A percentile compares a stretch with the other conserved stretches of the same genome.
phyloP scores from a whole-genome alignment of 2,329 filamentous ascomycete genomes.

The Botrytis deweyae region DNA sequence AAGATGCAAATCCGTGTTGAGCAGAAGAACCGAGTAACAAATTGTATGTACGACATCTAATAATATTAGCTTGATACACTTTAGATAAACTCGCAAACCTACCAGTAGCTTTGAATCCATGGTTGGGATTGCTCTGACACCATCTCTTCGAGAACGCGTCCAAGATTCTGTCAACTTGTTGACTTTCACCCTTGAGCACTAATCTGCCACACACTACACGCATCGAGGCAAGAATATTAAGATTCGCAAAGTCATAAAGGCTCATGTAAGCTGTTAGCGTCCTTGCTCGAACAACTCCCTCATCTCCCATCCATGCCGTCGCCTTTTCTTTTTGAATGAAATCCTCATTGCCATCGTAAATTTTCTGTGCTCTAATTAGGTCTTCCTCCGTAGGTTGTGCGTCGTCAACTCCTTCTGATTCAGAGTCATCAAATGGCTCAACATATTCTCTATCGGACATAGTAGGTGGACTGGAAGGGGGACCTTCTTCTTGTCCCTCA shows the following conservation, averaged over 20 bases:
- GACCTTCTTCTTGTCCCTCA: conserved; percentile 44
- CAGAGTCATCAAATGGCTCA: conserved; percentile 25
- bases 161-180: conserved; percentile 93
- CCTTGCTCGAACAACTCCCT: conserved; percentile 57
- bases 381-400: conserved; percentile 53
- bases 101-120: conserved; percentile 90
- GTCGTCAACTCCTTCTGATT: conserved; percentile 18
- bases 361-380: conserved; percentile 72
- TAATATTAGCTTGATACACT: conserved; percentile 23
- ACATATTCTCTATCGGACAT: conserved; percentile 39
- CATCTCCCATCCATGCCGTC: conserved; percentile 78
- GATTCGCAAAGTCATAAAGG: conserved; percentile 79
- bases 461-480: conserved; percentile 19
- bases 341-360: conserved; percentile 82
- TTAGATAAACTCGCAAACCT: conserved; percentile 40
- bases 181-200: conserved; percentile 85
- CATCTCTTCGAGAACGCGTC: conserved; percentile 86
- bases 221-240: conserved; percentile 76
- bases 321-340: conserved; percentile 77
- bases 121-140: conserved; percentile 88
- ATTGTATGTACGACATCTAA: conserved; percentile 94
- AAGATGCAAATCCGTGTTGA: conserved; percentile 94
- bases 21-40: conserved; percentile 89
- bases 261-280: conserved; percentile 81
- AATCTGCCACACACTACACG: conserved; percentile 79